Evolutionary conservation across 805 yeast species (phyloP).

Genomic region (Candida succiphila): DNA sequence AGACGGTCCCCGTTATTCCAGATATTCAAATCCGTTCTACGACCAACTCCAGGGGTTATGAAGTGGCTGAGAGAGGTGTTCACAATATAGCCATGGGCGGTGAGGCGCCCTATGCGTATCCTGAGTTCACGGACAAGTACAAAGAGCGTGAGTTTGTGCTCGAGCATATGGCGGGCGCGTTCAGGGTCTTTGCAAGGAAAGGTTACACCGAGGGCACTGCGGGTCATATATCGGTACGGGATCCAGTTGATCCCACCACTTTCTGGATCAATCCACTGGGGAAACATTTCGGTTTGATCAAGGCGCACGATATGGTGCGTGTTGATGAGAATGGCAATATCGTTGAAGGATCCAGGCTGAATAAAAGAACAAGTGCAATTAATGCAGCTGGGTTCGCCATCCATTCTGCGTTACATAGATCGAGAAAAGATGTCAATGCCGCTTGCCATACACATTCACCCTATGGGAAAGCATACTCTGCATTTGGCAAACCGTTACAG

Average conservation of each 20-base stretch:
- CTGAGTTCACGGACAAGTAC: constrained; percentile 37
- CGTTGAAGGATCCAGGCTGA: constrained; percentile 51
- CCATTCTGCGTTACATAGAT: constrained; percentile 57
- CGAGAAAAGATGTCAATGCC: constrained; percentile 62
- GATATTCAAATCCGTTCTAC: too few relatives aligned
- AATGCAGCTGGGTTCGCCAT: constrained; percentile 66
- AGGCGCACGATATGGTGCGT: constrained; percentile 54
- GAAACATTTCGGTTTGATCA: constrained; percentile 56
- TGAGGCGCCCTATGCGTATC: constrained; percentile 39
- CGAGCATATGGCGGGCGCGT: constrained; percentile 80
- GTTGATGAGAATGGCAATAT: constrained; percentile 55
- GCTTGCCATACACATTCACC: constrained; percentile 65
- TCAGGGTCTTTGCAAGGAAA: constrained; percentile 71
- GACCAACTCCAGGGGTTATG: constrained; percentile 33
- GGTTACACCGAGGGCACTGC: constrained; percentile 73
- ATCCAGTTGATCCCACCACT: constrained; percentile 69
- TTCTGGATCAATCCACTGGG: constrained; percentile 90
- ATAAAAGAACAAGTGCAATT: constrained; percentile 31
- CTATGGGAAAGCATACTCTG: constrained; percentile 55
- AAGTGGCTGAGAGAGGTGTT: constrained; percentile 36
- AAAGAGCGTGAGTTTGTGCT: constrained; percentile 44
- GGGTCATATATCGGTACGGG: constrained; percentile 81
- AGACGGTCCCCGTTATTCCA: too few relatives aligned
- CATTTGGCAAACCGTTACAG: constrained; percentile 58
- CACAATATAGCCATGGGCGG: constrained; percentile 52